Percentiles rank a stretch among this genome's conserved stretches.
phyloP scores from a whole-genome alignment of 1,284 basidiomycete species.

The Anthracocystis walkeri region DNA sequence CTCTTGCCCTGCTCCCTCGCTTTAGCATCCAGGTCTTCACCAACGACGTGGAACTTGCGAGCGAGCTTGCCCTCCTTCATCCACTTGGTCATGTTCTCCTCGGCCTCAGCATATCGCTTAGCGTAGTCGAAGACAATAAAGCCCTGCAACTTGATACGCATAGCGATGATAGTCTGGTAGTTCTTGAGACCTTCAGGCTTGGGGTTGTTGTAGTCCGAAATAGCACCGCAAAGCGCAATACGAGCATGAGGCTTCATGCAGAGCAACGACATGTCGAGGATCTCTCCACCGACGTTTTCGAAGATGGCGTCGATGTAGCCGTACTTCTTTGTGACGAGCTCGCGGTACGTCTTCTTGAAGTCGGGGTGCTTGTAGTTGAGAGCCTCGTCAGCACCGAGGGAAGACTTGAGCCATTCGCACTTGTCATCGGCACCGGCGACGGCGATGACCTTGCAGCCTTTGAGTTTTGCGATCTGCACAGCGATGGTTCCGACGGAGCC shows the following conservation, averaged over 20 bases:
- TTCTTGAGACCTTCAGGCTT: conserved; percentile 69
- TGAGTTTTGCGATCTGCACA: conserved; percentile 73
- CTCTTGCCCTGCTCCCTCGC: conserved; percentile 27
- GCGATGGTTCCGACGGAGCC: conserved; percentile 70
- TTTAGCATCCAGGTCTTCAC: conserved; percentile 38
- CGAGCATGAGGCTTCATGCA: conserved; percentile 81
- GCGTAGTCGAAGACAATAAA: conserved; percentile 72
- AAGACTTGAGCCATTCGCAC: conserved; percentile 82
- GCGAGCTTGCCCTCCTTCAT: conserved; percentile 79
- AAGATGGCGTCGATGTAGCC: conserved; percentile 57
- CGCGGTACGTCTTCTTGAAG: conserved; percentile 76
- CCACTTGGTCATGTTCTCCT: conserved; percentile 72
- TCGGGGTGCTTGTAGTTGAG: conserved; percentile 83
- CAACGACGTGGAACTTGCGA: conserved; percentile 72
- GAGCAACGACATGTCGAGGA: conserved; percentile 50
- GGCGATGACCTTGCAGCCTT: conserved; percentile 79
- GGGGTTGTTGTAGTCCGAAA: conserved; percentile 71
- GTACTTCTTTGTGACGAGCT: conserved; percentile 72
- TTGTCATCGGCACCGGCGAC: conserved; percentile 85
- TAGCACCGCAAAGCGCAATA: conserved; percentile 82
- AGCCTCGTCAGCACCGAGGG: conserved; percentile 83
- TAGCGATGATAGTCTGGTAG: conserved; percentile 76
- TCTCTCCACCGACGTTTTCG: conserved; percentile 57
- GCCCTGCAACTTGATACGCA: conserved; percentile 82
- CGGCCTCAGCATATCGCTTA: conserved; percentile 43